phyloP scores from a whole-genome alignment of 805 yeast species.

The Candida manassasensis region DNA sequence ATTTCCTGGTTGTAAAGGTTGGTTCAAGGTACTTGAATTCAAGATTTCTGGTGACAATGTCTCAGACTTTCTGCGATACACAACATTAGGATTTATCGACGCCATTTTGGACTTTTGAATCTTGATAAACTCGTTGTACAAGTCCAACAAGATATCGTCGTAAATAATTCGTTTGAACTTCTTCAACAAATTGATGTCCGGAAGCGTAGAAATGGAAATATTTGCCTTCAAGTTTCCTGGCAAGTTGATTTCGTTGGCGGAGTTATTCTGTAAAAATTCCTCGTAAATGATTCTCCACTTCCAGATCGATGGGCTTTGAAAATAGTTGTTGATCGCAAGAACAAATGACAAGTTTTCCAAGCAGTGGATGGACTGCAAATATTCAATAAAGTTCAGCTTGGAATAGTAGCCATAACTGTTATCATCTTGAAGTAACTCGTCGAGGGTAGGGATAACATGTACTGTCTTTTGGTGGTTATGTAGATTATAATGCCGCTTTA shows the following conservation, averaged over 20 bases:
- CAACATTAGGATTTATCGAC: background rate
- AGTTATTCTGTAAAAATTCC: slow-evolving; percentile 7
- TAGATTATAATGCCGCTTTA: background rate
- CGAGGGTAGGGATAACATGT: slow-evolving; percentile 2
- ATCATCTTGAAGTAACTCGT: slow-evolving; percentile 3
- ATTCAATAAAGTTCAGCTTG: slow-evolving; percentile 4
- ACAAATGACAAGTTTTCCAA: slow-evolving; percentile 4
- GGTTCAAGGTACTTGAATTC: background rate
- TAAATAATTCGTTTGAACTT: slow-evolving; percentile 8
- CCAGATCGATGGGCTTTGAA: slow-evolving; percentile 2
- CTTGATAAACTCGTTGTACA: slow-evolving; percentile 9
- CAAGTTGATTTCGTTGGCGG: slow-evolving; percentile 9
- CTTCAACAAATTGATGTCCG: slow-evolving; percentile 4
- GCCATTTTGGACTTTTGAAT: slow-evolving; percentile 4
- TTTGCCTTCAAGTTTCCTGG: slow-evolving; percentile 8
- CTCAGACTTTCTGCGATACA: slow-evolving; percentile 2
- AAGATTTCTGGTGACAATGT: background rate
- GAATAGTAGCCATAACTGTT: slow-evolving; percentile 3
- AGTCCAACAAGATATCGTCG: slow-evolving; percentile 10
- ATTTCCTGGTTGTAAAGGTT: background rate
- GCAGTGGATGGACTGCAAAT: slow-evolving; percentile 5
- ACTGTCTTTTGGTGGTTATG: slow-evolving; percentile 1
- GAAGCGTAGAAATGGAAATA: slow-evolving; percentile 2
- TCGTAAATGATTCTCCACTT: slow-evolving; percentile 6
- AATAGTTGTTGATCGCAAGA: slow-evolving; percentile 3